Conservation (phyloP, 83 land plant species). For the Larix sibirica region DNA sequence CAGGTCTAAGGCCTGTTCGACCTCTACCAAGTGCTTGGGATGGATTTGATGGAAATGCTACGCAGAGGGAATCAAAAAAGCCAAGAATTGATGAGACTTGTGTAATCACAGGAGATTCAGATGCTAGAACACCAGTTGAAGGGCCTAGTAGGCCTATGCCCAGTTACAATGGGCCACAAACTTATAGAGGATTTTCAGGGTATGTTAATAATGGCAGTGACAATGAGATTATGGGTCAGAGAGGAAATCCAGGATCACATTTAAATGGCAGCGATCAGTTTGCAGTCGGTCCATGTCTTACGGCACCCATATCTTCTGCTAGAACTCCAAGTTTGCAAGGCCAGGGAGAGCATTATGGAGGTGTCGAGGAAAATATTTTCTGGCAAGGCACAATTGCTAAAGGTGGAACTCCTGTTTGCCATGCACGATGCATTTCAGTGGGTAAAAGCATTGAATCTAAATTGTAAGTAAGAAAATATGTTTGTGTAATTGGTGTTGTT, state of each 20-base stretch:
- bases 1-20: conserved; percentile 24
- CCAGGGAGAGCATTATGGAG: conserved; percentile 1
- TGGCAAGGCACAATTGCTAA: conserved; percentile 89
- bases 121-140: conserved; percentile 20
- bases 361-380: conserved; percentile 22
- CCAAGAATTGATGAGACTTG: conserved; percentile 35
- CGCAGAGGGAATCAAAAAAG: conserved; percentile 49
- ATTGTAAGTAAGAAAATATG: conserved; percentile 50
- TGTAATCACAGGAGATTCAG: conserved; percentile 20
- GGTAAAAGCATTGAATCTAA: conserved; percentile 53
- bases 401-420: conserved; percentile 78
- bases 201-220: background rate
- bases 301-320: background rate
- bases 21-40: conserved; percentile 36
- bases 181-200: conserved; percentile 24
- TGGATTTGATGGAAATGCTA: conserved; percentile 31
- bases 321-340: background rate
- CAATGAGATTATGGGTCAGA: background rate
- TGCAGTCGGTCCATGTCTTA: conserved; percentile 15
- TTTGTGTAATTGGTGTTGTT: background rate
- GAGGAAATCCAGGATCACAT: conserved; percentile 15
- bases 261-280: conserved; percentile 17
- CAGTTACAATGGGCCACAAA: conserved; percentile 16
- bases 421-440: conserved; percentile 66
- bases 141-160: conserved; percentile 5